These are phyloP conservation scores for Coemansia sp. DNA, from an alignment of 371 early-diverging fungal genomes.

Conservation along the genomic window DNA sequence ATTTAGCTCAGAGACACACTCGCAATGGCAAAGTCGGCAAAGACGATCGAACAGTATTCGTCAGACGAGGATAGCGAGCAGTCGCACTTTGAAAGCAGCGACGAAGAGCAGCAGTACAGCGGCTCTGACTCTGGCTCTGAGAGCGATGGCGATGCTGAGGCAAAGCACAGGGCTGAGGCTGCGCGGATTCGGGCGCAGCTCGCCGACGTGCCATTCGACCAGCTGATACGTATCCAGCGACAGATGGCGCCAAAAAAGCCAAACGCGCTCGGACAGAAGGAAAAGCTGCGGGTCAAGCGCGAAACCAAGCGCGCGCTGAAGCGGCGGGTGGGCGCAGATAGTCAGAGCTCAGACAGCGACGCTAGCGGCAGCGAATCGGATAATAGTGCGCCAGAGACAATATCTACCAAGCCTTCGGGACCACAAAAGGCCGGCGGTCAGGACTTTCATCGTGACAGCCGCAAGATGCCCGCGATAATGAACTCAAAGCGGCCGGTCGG, in stretches of 20 bases:
- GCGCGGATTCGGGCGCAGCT: slow-evolving; percentile 49
- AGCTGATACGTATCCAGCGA: slow-evolving; percentile 71
- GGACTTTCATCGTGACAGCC: slow-evolving; percentile 30
- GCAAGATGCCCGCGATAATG: slow-evolving; percentile 70
- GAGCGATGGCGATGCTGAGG: slow-evolving; percentile 35
- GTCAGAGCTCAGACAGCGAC: slow-evolving; percentile 1
- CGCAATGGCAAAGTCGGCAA: slow-evolving; percentile 20
- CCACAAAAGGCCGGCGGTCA: slow-evolving; percentile 26
- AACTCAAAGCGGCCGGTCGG: slow-evolving; percentile 80
- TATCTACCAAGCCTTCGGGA: slow-evolving; percentile 44
- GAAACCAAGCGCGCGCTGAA: slow-evolving; percentile 34
- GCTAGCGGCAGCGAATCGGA: slow-evolving; percentile 8
- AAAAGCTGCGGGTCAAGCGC: slow-evolving; percentile 43
- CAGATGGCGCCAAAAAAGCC: slow-evolving; percentile 65
- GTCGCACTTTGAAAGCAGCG: slow-evolving; percentile 11
- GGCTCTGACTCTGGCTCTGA: slow-evolving; percentile 3
- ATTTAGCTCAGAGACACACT: not conserved
- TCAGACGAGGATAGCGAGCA: slow-evolving; percentile 45
- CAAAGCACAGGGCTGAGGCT: slow-evolving; percentile 31
- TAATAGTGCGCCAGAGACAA: slow-evolving; percentile 25
- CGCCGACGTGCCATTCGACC: slow-evolving; percentile 78
- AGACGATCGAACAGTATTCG: slow-evolving; percentile 36
- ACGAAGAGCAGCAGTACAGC: slow-evolving; percentile 9
- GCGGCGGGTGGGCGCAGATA: slow-evolving; percentile 1
- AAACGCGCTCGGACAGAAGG: slow-evolving; percentile 40